Evolutionary conservation across 805 yeast genomes (phyloP), one percentile per base, ranked within the genome.

Genomic region (Saccharomyces eubayanus): DNA sequence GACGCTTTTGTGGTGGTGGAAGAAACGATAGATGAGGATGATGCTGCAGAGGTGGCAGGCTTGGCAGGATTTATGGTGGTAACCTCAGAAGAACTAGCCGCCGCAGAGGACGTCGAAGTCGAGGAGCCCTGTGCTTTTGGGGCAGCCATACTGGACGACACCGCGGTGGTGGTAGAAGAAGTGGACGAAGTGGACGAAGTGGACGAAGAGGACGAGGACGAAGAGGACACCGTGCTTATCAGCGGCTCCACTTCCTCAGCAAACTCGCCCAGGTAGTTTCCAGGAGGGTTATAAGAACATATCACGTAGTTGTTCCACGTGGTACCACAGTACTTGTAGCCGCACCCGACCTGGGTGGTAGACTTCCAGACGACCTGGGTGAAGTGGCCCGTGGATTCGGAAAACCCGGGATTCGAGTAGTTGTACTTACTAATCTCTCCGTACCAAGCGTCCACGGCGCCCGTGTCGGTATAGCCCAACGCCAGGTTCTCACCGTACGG

Each of bases 401-500:
- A 61, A 70, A 70, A 78, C 11, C 73, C 73, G 31, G 83, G 82
- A 59, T 72, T 73, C 28, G 75, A 64, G 70, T 76, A 82, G 64
- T 77, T 71, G 72, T 85, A 87, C 30, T 70, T 55, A 47, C 66
- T 57, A 61, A 83, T 79, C 70, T 87, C 96, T 59, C 76, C 71
- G 75, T 85, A 88, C 96, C 96, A 87, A 29, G 89, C 92, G 51
- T 79, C 79, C 47, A 85, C 87, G 27, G 86, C 76, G 43, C 68
- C 69, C 10, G 80, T 71, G 55, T 72, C 65, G 62, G 77, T 59
- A 70, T 79, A 85, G 51, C 96, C 96, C 46, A 82, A 76, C 47
- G 91, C 95, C 61, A 87, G 74, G 76, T 87, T 87, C 71, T 87
- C 95, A 64, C 96, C 96, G 72, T 83, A 84, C 31, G 79, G 78